A percentile compares a stretch with the other conserved stretches of the same genome.
phyloP scores from a whole-genome alignment of 371 early-diverging fungal genomes.

The Nosema muscidifuracis region DNA sequence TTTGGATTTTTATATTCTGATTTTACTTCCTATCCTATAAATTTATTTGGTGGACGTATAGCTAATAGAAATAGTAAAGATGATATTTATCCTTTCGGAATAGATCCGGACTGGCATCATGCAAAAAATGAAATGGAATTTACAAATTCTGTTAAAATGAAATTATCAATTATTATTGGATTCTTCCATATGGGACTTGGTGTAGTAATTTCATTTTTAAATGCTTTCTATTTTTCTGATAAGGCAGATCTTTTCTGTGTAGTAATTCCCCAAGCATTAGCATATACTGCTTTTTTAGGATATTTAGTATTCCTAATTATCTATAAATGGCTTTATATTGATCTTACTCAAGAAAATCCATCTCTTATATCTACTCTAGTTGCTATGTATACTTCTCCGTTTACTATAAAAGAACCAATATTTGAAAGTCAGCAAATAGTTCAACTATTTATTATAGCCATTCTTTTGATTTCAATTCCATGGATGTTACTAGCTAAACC shows the following conservation, averaged over 20 bases:
- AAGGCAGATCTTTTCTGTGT: constrained; percentile 72
- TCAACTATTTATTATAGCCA: constrained; percentile 72
- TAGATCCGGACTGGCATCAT: constrained; percentile 80
- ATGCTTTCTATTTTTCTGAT: constrained; percentile 76
- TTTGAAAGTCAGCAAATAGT: constrained; percentile 67
- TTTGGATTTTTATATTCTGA: constrained; percentile 96
- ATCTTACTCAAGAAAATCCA: constrained; percentile 74
- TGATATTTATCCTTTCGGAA: constrained; percentile 65
- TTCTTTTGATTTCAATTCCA: constrained; percentile 84
- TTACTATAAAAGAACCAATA: constrained; percentile 69
- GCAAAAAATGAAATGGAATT: constrained; percentile 78
- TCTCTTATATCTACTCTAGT: constrained; percentile 91
- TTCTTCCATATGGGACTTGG: constrained; percentile 94
- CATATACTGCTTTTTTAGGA: constrained; percentile 83
- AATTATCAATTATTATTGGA: constrained; percentile 90
- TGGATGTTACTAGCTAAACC: constrained; percentile 96
- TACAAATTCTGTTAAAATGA: constrained; percentile 98
- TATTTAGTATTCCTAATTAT: constrained; percentile 82
- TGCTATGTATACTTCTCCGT: constrained; percentile 92
- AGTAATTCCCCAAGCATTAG: constrained; percentile 84
- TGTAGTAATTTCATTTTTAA: constrained; percentile 77
- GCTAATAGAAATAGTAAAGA: constrained; percentile 55
- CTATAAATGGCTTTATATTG: constrained; percentile 77
- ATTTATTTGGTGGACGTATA: constrained; percentile 72
- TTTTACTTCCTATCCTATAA: constrained; percentile 75